phyloP scores from a whole-genome alignment of 169 alveolate species.

The Condylostoma magnum region DNA sequence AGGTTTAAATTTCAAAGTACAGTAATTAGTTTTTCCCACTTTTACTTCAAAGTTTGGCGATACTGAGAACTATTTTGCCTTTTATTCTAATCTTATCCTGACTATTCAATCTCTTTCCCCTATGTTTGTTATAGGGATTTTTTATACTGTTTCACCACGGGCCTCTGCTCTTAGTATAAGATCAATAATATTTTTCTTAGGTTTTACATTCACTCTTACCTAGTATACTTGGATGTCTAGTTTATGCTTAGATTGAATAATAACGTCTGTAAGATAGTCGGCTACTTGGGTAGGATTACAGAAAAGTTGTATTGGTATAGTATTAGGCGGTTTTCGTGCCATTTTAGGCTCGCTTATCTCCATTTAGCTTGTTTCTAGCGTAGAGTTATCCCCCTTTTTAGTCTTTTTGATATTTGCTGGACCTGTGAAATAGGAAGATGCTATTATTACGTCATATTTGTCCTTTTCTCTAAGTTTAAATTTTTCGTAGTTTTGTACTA shows the following conservation, averaged over 20 bases:
- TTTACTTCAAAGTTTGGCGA: slow-evolving; percentile 53
- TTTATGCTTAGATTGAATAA: slow-evolving; percentile 56
- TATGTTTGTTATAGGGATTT: slow-evolving; percentile 88
- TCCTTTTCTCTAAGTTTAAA: neutral
- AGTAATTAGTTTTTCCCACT: slow-evolving; percentile 71
- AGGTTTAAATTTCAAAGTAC: slow-evolving; percentile 81
- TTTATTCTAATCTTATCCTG: slow-evolving; percentile 37
- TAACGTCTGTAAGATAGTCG: slow-evolving; percentile 66
- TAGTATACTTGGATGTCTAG: slow-evolving; percentile 85
- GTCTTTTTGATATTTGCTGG: neutral
- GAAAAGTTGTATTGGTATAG: slow-evolving; percentile 3
- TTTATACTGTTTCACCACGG: slow-evolving; percentile 76
- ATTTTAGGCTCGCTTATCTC: no score
- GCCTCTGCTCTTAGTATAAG: slow-evolving; percentile 85
- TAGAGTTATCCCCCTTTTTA: no score
- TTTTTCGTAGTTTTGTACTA: slow-evolving; percentile 1
- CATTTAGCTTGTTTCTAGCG: no score
- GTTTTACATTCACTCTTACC: slow-evolving; percentile 78
- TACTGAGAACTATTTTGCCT: slow-evolving; percentile 8
- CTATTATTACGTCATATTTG: neutral
- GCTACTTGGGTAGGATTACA: slow-evolving; percentile 70
- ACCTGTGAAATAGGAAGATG: slow-evolving; percentile 20
- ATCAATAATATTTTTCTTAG: slow-evolving; percentile 82
- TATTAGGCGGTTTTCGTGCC: no score
- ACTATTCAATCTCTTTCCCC: slow-evolving; percentile 87